phyloP scores from a whole-genome alignment of 495 filamentous ascomycete genomes.

The Penicillium turbatum region DNA sequence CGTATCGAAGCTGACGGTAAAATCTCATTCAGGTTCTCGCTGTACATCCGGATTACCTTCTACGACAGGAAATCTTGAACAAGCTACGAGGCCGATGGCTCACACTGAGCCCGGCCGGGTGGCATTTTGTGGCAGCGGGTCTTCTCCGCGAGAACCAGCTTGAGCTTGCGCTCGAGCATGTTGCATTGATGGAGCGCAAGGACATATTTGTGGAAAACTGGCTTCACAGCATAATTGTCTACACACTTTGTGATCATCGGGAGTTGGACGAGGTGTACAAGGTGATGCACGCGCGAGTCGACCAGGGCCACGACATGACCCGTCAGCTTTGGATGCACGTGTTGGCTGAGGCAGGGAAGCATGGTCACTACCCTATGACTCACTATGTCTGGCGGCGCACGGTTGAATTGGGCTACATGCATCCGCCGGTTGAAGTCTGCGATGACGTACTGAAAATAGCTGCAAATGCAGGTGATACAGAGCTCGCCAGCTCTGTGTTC shows the following conservation, averaged over 20 bases:
- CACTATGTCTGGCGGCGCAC: constrained; percentile 59
- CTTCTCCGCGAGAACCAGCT: constrained; percentile 74
- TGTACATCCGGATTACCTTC: constrained; percentile 79
- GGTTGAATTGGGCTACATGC: constrained; percentile 55
- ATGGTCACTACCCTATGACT: constrained; percentile 50
- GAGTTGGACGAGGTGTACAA: constrained; percentile 73
- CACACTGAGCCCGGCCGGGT: constrained; percentile 56
- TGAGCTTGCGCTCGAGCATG: constrained; percentile 72
- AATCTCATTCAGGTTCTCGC: constrained; percentile 55
- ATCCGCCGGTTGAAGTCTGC: constrained; percentile 61
- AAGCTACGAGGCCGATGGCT: constrained; percentile 65
- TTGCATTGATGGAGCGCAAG: constrained; percentile 60
- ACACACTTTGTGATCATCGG: constrained; percentile 59
- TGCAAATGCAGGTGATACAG: constrained; percentile 57
- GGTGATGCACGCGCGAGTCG: constrained; percentile 54
- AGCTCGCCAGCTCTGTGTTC: constrained; percentile 46
- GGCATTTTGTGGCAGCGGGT: constrained; percentile 65
- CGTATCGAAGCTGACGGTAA: not conserved
- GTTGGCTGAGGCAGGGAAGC: constrained; percentile 60
- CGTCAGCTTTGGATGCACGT: constrained; percentile 61
- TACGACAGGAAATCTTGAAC: constrained; percentile 64
- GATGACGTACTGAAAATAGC: constrained; percentile 65
- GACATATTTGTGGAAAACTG: constrained; percentile 56
- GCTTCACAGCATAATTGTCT: constrained; percentile 72
- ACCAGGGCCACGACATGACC: constrained; percentile 44